Evolutionary conservation across 2,329 filamentous ascomycete genomes (phyloP), one percentile per base, ranked within the genome.

Genomic region (Colletotrichum liaoningense): DNA sequence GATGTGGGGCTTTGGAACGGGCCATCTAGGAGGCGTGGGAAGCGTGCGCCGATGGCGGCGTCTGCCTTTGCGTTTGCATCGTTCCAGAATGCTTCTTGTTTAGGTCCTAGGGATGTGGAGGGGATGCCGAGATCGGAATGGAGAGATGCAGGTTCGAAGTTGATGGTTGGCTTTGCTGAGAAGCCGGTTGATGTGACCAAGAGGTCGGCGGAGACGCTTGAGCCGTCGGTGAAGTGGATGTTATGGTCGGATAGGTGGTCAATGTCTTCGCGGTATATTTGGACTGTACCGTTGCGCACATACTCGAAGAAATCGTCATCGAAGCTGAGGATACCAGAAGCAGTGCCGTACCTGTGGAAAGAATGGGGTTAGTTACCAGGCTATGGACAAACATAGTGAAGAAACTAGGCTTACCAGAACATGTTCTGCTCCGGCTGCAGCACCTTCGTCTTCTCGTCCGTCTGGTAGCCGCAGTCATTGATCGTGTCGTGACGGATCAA

Each of bases 291-390:
- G 5, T 84, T 79, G 57, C 83, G 84, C 12, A 93, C 84, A 14
- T 90, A 81, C 6, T 89, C 86, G 77, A 91, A 89, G 77, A 92
- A 87, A 75, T 89, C 84, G 3, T 83, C 86, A 0, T 85, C 84
- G 76, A 90, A 93, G 77, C 92, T 93, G 69, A 91, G 83, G 35
- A 93, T 91, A 59, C 88, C 88, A 38, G 92, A 83, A 0, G 85
- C 86, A 12, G 85, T 87, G 1, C 87, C 90, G 8, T 88, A 86
- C 86, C 89, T 92, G 76, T 0, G 1, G 0, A 33, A 9, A 16
- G 35, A 7, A 1, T 3, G 4, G 52, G 11, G 4, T 57, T 2
- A 66, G 58, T n/a, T 1, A 35, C 26, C 2, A 3, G 0, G 12
- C 5, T 6, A 11, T 7, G 49, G 16, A 30, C 9, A 30, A 22